Evolutionary conservation across 208 protist genomes (phyloP).

Genomic region (Kentomonas sorsogonicus): DNA sequence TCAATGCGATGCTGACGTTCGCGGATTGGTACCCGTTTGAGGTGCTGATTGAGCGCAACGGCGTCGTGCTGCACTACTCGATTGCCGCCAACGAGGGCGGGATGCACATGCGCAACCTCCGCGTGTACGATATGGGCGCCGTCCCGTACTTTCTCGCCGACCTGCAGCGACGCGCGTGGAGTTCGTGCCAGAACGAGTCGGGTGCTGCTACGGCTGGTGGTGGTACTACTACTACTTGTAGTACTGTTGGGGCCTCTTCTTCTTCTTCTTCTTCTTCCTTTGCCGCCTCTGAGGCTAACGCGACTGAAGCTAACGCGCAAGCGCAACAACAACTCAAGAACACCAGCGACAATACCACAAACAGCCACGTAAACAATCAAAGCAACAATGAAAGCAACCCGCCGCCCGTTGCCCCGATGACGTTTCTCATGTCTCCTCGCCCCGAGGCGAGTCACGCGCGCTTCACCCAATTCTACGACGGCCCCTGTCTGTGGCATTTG

Average conservation of each 20-base stretch:
- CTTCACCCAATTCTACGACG: conserved; percentile 73
- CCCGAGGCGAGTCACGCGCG: conserved; percentile 50
- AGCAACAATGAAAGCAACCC: not conserved
- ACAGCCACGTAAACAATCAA: not conserved
- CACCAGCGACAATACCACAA: not conserved
- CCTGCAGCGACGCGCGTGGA: too few relatives aligned
- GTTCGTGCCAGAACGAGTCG: too few relatives aligned
- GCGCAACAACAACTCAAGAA: not conserved
- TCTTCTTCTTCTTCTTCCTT: too few relatives aligned
- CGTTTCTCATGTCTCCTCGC: conserved; percentile 23
- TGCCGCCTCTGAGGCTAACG: not conserved
- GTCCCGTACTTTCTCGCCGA: too few relatives aligned
- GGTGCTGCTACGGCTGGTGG: too few relatives aligned
- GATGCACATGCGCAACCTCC: conserved; percentile 86
- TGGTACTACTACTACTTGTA: too few relatives aligned
- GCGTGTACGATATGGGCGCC: conserved; percentile 51
- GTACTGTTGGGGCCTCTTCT: too few relatives aligned
- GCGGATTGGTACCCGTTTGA: conserved; percentile 76
- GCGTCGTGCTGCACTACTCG: conserved; percentile 72
- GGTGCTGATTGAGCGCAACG: conserved; percentile 64
- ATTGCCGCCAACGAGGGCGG: conserved; percentile 63
- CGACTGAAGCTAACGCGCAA: not conserved
- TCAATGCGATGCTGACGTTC: conserved; percentile 67
- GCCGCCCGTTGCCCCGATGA: conserved; percentile 11
- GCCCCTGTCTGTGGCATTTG: conserved; percentile 77